Conservation (phyloP, 345 rosid species). For the Bruguiera sexangula region DNA sequence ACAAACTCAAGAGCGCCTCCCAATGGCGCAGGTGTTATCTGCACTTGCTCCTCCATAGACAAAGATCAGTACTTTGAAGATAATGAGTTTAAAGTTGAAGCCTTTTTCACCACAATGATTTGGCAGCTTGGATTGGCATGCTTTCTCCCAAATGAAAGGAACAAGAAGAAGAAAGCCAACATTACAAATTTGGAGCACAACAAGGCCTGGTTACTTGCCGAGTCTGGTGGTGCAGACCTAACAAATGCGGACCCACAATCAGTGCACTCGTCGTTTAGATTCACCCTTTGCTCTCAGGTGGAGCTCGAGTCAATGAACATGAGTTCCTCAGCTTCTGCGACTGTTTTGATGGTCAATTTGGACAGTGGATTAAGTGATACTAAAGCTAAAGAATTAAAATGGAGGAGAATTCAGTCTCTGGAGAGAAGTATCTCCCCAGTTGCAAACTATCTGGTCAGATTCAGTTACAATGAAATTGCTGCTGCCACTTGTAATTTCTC, state of each 20-base stretch:
- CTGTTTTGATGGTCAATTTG: conserved; percentile 80
- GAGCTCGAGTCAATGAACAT: conserved; percentile 75
- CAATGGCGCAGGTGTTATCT: conserved; percentile 20
- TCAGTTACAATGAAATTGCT: conserved; percentile 67
- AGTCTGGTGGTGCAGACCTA: conserved; percentile 65
- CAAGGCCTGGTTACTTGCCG: conserved; percentile 84
- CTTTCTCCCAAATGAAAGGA: conserved; percentile 39
- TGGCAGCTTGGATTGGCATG: conserved; percentile 59
- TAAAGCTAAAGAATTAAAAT: conserved; percentile 49
- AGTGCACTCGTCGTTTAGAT: conserved; percentile 90
- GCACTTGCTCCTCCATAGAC: conserved; percentile 7
- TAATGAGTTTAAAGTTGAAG: conserved; percentile 37
- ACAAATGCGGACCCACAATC: conserved; percentile 70
- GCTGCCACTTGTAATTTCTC: conserved; percentile 79
- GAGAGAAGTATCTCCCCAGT: conserved; percentile 79
- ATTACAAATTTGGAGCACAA: conserved; percentile 53
- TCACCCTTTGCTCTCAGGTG: conserved; percentile 74
- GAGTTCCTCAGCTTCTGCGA: conserved; percentile 46
- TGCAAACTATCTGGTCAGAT: conserved; percentile 52
- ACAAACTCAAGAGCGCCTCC: conserved; percentile 18
- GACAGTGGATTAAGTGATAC: conserved; percentile 66
- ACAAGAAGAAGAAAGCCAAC: conserved; percentile 21
- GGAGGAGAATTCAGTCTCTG: conserved; percentile 62
- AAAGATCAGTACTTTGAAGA: conserved; percentile 26
- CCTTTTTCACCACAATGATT: conserved; percentile 44